phyloP scores from a whole-genome alignment of 805 yeast genomes.

The Cyberlindnera veronae region DNA sequence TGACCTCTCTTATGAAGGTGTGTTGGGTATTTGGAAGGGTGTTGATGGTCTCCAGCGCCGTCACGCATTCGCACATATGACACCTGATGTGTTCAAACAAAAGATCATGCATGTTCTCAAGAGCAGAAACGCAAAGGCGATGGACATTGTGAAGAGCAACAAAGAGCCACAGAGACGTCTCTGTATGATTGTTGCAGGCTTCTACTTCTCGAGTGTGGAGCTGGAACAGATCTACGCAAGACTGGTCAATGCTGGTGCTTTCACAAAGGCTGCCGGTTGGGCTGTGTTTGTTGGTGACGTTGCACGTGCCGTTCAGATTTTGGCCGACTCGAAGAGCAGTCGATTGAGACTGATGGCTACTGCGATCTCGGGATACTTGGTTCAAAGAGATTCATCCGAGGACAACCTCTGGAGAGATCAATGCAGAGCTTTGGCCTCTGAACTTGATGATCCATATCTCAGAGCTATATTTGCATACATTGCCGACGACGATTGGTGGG shows the following conservation, averaged over 20 bases:
- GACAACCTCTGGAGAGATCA: constrained; percentile 81
- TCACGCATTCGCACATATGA: constrained; percentile 25
- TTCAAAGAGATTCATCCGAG: constrained; percentile 48
- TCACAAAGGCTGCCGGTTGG: constrained; percentile 96
- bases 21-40: constrained; percentile 86
- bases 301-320: constrained; percentile 71
- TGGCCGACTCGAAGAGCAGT: constrained; percentile 70
- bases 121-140: constrained; percentile 29
- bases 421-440: constrained; percentile 84
- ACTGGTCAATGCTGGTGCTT: constrained; percentile 54
- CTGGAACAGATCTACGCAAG: constrained; percentile 63
- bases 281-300: constrained; percentile 93
- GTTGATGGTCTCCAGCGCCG: constrained; percentile 47
- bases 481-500: constrained; percentile 96
- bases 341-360: constrained; percentile 78
- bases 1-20: constrained; percentile 87
- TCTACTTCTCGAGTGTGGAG: constrained; percentile 78
- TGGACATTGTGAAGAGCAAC: constrained; percentile 38
- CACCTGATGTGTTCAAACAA: constrained; percentile 17
- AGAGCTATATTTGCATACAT: constrained; percentile 91
- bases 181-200: constrained; percentile 83
- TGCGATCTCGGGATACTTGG: constrained; percentile 87
- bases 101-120: constrained; percentile 32
- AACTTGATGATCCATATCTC: constrained; percentile 82
- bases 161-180: constrained; percentile 66